Percentiles rank a stretch among this genome's conserved stretches.
These are phyloP conservation scores for Cladosporium velox DNA, from an alignment of 2,329 filamentous ascomycete species.

Conservation along the genomic window DNA sequence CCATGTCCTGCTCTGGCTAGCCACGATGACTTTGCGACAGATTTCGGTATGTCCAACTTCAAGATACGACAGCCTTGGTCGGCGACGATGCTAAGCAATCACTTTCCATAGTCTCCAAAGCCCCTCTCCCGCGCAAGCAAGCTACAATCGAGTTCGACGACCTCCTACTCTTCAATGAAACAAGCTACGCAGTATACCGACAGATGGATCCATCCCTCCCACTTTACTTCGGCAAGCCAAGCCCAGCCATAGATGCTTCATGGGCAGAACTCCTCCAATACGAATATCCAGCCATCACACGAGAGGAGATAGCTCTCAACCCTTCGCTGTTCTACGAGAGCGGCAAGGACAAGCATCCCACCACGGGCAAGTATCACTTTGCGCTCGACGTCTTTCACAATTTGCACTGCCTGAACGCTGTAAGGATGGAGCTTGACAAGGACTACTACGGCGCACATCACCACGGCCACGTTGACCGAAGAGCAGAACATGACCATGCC, in stretches of 20 bases:
- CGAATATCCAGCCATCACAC: conserved; percentile 3
- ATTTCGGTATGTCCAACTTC: not conserved
- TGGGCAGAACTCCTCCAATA: conserved; percentile 7
- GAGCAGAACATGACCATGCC: not conserved
- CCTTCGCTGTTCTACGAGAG: not conserved
- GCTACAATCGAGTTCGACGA: not conserved
- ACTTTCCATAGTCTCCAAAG: not conserved
- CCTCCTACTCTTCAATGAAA: conserved; percentile 2
- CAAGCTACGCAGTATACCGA: not conserved
- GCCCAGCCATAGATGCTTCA: conserved; percentile 2
- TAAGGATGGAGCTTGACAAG: conserved; percentile 4
- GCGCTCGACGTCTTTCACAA: conserved; percentile 10
- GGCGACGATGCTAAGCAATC: not conserved
- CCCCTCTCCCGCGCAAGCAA: not conserved
- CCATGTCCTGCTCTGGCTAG: not conserved
- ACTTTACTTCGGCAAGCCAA: conserved; percentile 10
- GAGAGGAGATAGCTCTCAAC: not conserved
- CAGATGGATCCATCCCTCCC: not conserved
- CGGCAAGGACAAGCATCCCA: not conserved
- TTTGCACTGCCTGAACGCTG: not conserved
- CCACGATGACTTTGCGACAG: not conserved
- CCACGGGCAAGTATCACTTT: conserved; percentile 5
- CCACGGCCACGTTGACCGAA: not conserved
- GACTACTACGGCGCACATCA: not conserved
- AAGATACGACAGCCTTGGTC: not conserved